Percentiles rank a stretch among this genome's conserved stretches.
phyloP scores from a whole-genome alignment of 2,329 filamentous ascomycete genomes.

The Hirsutella thompsonii region DNA sequence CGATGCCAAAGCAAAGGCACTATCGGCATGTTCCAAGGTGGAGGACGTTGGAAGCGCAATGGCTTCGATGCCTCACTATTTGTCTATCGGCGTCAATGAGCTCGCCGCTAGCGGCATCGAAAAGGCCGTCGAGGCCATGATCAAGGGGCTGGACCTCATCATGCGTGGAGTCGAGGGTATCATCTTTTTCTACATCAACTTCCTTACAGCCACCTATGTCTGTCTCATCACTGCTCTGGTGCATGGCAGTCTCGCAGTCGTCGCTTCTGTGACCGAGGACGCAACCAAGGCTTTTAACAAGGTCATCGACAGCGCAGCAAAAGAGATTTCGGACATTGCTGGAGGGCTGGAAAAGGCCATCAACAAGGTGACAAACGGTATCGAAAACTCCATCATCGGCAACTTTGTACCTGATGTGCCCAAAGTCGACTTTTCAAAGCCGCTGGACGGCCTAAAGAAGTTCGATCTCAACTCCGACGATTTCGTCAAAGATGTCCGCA shows the following conservation, averaged over 20 bases:
- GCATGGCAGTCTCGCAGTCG: constrained; percentile 63
- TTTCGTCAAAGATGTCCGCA: constrained; percentile 55
- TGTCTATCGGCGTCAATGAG: constrained; percentile 78
- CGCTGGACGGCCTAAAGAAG: constrained; percentile 53
- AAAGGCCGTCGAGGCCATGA: constrained; percentile 66
- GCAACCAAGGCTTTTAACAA: constrained; percentile 34
- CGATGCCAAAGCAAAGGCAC: constrained; percentile 66
- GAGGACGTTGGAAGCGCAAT: constrained; percentile 89
- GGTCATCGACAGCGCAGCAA: constrained; percentile 42
- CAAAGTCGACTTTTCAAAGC: constrained; percentile 49
- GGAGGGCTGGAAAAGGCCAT: constrained; percentile 34
- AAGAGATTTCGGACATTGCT: constrained; percentile 44
- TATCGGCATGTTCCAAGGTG: constrained; percentile 81
- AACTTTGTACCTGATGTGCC: constrained; percentile 32
- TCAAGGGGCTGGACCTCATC: constrained; percentile 64
- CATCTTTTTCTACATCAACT: constrained; percentile 83
- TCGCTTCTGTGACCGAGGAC: constrained; percentile 37
- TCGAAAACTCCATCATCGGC: constrained; percentile 33
- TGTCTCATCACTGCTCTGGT: constrained; percentile 81
- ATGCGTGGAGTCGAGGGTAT: constrained; percentile 77
- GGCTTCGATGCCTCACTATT: constrained; percentile 97
- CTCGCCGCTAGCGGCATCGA: constrained; percentile 71
- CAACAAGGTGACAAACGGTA: constrained; percentile 31
- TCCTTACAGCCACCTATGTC: constrained; percentile 79
- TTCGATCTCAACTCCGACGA: constrained; percentile 55